Evolutionary conservation across 148 eudicot genomes (phyloP), one percentile per base, ranked within the genome.

Genomic region (Silene latifolia): DNA sequence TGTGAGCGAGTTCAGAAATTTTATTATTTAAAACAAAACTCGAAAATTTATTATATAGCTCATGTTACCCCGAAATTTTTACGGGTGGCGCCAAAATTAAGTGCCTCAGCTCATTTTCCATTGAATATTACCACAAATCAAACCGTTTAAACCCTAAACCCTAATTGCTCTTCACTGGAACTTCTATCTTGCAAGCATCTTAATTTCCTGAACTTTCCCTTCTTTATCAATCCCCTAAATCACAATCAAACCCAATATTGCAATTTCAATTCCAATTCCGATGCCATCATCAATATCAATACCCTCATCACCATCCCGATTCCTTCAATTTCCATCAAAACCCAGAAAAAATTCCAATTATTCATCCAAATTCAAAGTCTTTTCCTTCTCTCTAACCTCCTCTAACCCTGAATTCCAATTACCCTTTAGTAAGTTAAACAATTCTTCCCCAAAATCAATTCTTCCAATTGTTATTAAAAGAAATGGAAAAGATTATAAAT

Each of bases 391-490:
- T 62, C 53, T 71, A 80, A 32, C 81, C 57, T 35, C 80, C 72
- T 54, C 69, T 20, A 11, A 70, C 13, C 46, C 66, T 82, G 76
- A 78, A 61, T 48, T 60, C 19, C 71, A 79, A 12, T 66, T 57
- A 13, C 59, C 79, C 71, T 77, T 80, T 47, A 74, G 80, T 25
- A 76, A 76, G 46, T 72, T 74, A 53, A 61, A 67, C 6, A 70
- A 72, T 67, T 81, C 80, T 72, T 61, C 59, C 35, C 27, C 64
- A 18, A 80, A 80, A 66, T 53, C 54, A 1, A 76, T 71, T 62
- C 92, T 90, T 24, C 97, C 97, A 3, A 85, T 94, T 25, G 85
- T 79, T 5, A 71, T 90, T 71, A 80, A 76, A 65, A 76, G 54
- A 8, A 78, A 87, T 4, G 91, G 88, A 0, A 81, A 80, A 59